Percentiles rank a stretch among this genome's conserved stretches.
Conservation (phyloP, 306 rosid genomes). For the Rosa multiflora region DNA sequence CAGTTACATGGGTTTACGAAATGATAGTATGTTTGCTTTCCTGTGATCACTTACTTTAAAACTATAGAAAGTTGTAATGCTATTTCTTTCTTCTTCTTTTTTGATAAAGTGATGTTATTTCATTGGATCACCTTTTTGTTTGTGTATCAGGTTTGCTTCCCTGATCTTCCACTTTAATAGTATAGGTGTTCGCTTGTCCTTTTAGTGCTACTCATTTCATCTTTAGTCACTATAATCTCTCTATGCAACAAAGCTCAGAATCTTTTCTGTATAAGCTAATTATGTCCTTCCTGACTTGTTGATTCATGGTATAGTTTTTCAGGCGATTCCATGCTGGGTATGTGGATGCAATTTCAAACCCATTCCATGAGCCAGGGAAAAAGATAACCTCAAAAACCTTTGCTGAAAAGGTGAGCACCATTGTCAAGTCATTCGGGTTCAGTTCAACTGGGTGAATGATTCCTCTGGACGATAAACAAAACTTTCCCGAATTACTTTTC, state of each 20-base stretch:
- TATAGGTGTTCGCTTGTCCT: neutral
- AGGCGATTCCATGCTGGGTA: conserved; percentile 83
- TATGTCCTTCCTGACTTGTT: conserved; percentile 16
- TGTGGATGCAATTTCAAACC: conserved; percentile 93
- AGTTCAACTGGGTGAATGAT: conserved; percentile 56
- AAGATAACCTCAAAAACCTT: conserved; percentile 87
- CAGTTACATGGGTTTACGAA: conserved; percentile 4
- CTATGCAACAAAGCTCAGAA: neutral
- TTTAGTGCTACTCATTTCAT: neutral
- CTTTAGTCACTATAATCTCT: neutral
- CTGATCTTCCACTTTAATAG: neutral
- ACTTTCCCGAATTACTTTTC: neutral
- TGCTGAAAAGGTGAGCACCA: conserved; percentile 85
- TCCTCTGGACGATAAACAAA: neutral
- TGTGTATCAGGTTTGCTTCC: neutral
- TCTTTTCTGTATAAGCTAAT: neutral
- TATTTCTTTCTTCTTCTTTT: neutral
- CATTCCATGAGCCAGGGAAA: conserved; percentile 90
- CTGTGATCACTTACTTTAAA: neutral
- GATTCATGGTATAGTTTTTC: conserved; percentile 57
- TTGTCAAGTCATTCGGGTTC: conserved; percentile 87
- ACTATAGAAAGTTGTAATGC: neutral
- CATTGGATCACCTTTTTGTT: neutral
- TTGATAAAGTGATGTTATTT: neutral
- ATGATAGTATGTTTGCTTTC: conserved; percentile 13